Conservation (phyloP, 148 eudicot genomes). For the Chenopodium album region DNA sequence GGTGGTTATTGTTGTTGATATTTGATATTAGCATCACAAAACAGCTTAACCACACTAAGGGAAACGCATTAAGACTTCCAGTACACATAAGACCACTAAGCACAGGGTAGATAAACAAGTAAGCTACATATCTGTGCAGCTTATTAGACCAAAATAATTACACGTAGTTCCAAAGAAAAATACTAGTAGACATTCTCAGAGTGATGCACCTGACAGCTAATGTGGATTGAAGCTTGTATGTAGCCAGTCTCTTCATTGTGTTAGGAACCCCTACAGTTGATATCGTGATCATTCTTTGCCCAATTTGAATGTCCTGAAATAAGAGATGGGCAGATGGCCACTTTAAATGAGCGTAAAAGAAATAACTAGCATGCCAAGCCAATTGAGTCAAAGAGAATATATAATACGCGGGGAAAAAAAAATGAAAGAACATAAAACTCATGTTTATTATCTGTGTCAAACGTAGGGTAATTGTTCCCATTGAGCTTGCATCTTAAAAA, state of each 20-base stretch:
- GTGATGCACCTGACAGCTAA: conserved; percentile 78
- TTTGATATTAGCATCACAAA: neutral
- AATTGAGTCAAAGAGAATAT: neutral
- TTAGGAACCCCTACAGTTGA: conserved; percentile 99
- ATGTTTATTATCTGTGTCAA: conserved; percentile 5
- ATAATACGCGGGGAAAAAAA: neutral
- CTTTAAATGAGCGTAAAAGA: neutral
- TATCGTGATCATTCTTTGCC: conserved; percentile 98
- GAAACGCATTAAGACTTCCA: neutral
- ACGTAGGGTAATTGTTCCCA: neutral
- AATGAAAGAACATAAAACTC: neutral
- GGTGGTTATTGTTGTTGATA: neutral
- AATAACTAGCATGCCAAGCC: neutral
- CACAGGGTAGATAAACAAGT: neutral
- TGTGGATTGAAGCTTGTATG: conserved; percentile 97
- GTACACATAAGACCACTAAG: neutral
- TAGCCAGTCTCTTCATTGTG: conserved; percentile 79
- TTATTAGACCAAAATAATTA: neutral
- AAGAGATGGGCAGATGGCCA: conserved; percentile 6
- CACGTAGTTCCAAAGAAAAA: neutral
- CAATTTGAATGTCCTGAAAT: conserved; percentile 80
- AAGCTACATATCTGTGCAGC: neutral
- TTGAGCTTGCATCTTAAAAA: neutral
- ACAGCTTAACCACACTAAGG: neutral
- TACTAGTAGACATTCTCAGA: conserved; percentile 4